A percentile compares a stretch with the other conserved stretches of the same genome.
Conservation (phyloP, 73 alveolate species). For the Breviolum minutum region DNA sequence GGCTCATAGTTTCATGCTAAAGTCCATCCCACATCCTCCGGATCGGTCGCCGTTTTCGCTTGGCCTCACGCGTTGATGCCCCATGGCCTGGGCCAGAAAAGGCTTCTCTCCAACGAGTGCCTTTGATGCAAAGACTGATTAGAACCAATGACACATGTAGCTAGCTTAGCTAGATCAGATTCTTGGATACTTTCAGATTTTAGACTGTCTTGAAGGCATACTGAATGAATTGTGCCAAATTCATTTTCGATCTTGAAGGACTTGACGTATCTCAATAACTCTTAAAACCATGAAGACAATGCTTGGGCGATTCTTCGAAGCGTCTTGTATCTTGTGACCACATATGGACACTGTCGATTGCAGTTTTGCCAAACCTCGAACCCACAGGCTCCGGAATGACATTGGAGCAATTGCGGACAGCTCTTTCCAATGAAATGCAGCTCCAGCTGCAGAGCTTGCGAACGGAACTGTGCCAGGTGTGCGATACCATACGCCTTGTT, state of each 20-base stretch:
- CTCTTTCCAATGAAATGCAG: conserved; percentile 44
- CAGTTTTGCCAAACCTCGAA: not conserved
- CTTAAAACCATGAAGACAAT: not conserved
- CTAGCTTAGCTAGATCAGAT: not conserved
- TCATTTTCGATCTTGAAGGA: not conserved
- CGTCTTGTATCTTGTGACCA: not conserved
- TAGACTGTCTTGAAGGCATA: not conserved
- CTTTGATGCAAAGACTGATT: not conserved
- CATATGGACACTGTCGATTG: too few species aligned
- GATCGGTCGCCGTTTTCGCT: not conserved
- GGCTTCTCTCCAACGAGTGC: conserved; percentile 30
- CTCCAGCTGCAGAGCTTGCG: conserved; percentile 61
- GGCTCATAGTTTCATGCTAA: not conserved
- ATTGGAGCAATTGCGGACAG: conserved; percentile 1
- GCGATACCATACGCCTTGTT: too few species aligned
- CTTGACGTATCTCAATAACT: not conserved
- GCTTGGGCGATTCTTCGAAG: not conserved
- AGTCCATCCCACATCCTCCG: not conserved
- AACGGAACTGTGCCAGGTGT: conserved; percentile 9
- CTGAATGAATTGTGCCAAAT: not conserved
- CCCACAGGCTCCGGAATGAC: conserved; percentile 13
- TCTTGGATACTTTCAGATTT: not conserved
- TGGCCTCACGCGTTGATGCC: not conserved
- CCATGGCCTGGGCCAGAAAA: conserved; percentile 60
- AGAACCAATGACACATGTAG: not conserved